Base-by-base conservation (phyloP, 768 basidiomycete genomes). In the Ramaria rubella region DNA sequence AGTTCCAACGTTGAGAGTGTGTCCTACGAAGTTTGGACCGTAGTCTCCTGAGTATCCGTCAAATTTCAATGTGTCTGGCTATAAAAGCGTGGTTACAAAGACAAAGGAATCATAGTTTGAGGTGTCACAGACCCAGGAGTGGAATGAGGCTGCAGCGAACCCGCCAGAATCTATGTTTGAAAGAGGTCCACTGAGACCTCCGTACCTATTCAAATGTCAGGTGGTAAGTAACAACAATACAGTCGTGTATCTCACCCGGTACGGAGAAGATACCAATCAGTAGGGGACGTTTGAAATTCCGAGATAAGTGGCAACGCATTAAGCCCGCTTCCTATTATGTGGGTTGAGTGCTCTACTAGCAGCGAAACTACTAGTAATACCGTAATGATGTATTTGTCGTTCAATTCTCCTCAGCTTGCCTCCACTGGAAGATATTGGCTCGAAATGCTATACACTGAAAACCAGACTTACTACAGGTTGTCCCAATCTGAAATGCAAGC, bases 21-120 rank as follows among this genome's bases (percentile, higher is more conserved):
- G 77, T 11, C 80, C 79, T 49, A 78, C 78, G 63, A 81, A 80
- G 66, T 80, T 80, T 6, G 81, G 81, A 45, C 81, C 81, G 61
- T 81, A 82, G 62, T 82, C 81, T 48, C 80, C 80, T 1, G 79
- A 80, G 62, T 81, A 81, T 2, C 66, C 81, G 59, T 82, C 80
- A 78, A 79, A 81, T 60, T 73, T 75, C 51, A 82, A 66, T 11
- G 80, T 81, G 62, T 82, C 78, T 23, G 74, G 49, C 49, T 51
- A 33, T 3, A 17, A 6, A 5, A 15, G 21, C n/a, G n/a, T 29
- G 19, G 33, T 51, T 19, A n/a, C n/a, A n/a, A n/a, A n/a, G n/a
- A n/a, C n/a, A n/a, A 51, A 24, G 8, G 5, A 4, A 15, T 51
- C 31, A 3, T 51, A 26, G 4, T 19, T 23, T 11, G 21, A 19